These are phyloP conservation scores for Globisporangium paddicum DNA, from an alignment of 352 stramenopile species.

Conservation along the genomic window DNA sequence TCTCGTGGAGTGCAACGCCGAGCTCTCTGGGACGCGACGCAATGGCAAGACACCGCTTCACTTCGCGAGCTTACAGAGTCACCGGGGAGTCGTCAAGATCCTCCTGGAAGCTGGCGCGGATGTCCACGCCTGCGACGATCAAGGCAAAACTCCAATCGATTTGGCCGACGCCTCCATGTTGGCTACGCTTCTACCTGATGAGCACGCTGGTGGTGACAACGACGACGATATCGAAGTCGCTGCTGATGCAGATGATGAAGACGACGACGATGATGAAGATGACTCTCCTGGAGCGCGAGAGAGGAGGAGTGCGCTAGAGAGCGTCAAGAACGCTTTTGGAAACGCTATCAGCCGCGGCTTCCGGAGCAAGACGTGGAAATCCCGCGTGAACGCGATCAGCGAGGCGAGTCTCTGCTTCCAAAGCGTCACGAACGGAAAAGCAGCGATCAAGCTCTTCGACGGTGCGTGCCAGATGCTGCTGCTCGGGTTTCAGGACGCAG, in stretches of 20 bases:
- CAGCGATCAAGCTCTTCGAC: conserved; percentile 49
- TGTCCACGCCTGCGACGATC: conserved; percentile 48
- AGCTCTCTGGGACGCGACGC: conserved; percentile 49
- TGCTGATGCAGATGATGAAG: conserved; percentile 14
- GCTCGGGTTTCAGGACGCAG: conserved; percentile 46
- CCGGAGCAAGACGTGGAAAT: conserved; percentile 56
- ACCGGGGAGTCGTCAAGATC: conserved; percentile 55
- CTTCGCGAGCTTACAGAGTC: conserved; percentile 61
- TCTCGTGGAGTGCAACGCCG: conserved; percentile 78
- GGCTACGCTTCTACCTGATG: conserved; percentile 38
- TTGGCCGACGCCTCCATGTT: conserved; percentile 45
- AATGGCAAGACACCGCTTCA: conserved; percentile 78
- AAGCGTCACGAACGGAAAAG: conserved; percentile 31
- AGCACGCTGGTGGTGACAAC: conserved; percentile 23
- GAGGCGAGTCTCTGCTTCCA: conserved; percentile 53
- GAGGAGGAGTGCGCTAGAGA: conserved; percentile 12
- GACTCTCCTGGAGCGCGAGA: conserved; percentile 20
- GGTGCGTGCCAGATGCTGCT: conserved; percentile 60
- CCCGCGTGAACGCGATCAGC: conserved; percentile 41
- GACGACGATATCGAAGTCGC: conserved; percentile 14
- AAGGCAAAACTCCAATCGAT: conserved; percentile 62
- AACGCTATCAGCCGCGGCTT: conserved; percentile 45
- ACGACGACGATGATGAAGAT: conserved; percentile 35
- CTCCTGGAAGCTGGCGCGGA: conserved; percentile 67
- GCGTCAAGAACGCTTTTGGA: conserved; percentile 45